Base-by-base conservation (phyloP, 371 early-diverging fungal genomes). In the Mucor sp. region DNA sequence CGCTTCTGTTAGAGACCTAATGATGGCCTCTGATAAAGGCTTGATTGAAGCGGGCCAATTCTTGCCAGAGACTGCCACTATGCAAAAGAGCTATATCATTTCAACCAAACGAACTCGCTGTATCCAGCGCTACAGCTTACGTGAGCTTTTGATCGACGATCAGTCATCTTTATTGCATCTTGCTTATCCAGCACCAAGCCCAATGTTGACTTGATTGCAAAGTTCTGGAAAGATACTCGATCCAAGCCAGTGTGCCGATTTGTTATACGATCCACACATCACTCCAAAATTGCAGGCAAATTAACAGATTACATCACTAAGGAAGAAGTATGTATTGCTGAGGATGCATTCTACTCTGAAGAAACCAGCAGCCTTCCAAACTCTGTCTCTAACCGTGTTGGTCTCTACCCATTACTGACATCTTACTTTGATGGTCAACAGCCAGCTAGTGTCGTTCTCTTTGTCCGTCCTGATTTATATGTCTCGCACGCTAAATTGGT, bases 391-490 rank as follows among this genome's bases (percentile, higher is more conserved):
- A 63, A 44, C 6, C 41, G 47, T 17, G 32, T 60, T 44, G 71
- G 67, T 17, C 33, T 66, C 6, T 39, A 37, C 2, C 47, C 50
- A 14, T 60, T 60, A 5, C 4, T 58, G 19, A n/a, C 58, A 17
- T 53, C 66, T 3, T 43, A 60, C 21, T 53, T 66, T 41, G 60
- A 28, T 33, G 35, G 60, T 14, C 12, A 58, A 7, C 25, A 25
- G 17, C 41, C 58, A 21, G 44, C 66, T 19, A 59, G 63, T 19
- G 63, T 56, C 0, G 7, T 71, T 2, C 19, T 71, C 6, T 41
- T 67, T 35, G 47, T 71, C 17, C 67, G 71, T 6, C 71, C 71
- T 35, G 71, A 71, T 56, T 30, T 55, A 15, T 63, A 71, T 48
- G 48, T 71, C 19, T 60, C 71, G 6, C 62, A 70, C 32, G 33